Evolutionary conservation across 495 filamentous ascomycete genomes (phyloP), one percentile per base, ranked within the genome.

Genomic region (Cercophora samala): DNA sequence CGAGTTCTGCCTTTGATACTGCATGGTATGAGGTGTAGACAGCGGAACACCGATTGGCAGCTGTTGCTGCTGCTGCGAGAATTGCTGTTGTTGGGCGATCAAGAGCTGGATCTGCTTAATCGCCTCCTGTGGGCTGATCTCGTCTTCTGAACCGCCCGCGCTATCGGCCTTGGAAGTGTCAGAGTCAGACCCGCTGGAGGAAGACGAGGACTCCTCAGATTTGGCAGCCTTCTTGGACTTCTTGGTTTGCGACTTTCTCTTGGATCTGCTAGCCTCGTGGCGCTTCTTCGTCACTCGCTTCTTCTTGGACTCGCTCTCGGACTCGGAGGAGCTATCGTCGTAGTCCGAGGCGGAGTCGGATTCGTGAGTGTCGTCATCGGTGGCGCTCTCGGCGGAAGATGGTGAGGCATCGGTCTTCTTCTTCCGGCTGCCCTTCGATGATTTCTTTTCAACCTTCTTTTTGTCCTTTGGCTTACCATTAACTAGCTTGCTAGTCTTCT

Each of bases 241-340:
- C 66, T 70, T 75, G 0, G 65, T 1, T 2, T 74, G 70, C 58
- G 73, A 63, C 65, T 80, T 82, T 72, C 79, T 81, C 63, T 79
- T 82, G 46, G 73, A 55, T 58, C 77, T 80, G 32, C 72, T 72
- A 17, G 56, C 24, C 17, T 77, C 73, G 26, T 75, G 78, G 3
- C 72, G 75, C 74, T 82, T 84, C 75, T 76, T 81, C 60, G 76
- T 69, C n/a, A 70, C 66, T 52, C 73, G 76, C 70, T 82, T 82
- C 64, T 76, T 81, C 70, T 77, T 80, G 61, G 73, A 46, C 37
- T 46, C 52, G 18, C 55, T 63, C 55, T 77, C 78, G 4, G 70
- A 69, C 51, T 77, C 77, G 8, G 76, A 70, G 42, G 69, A 67
- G 46, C 61, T 71, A 13, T 70, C 68, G 19, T 72, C 70, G 1